These are phyloP conservation scores for Aphanocladium album DNA, from an alignment of 2,329 filamentous ascomycete genomes.

Conservation along the genomic window DNA sequence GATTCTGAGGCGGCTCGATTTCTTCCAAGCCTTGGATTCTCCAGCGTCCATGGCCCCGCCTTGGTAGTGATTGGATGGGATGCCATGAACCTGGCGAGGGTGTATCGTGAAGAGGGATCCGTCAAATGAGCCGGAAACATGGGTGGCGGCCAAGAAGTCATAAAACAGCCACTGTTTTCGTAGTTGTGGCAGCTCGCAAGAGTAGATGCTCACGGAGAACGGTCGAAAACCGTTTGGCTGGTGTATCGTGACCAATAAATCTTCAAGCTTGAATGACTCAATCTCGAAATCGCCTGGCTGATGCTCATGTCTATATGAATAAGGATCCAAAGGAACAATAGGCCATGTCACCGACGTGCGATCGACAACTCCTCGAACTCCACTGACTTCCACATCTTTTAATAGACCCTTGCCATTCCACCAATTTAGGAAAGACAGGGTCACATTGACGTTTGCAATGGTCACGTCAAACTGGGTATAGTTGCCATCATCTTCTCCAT, in stretches of 20 bases:
- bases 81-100: slow-evolving; percentile 81
- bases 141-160: slow-evolving; percentile 90
- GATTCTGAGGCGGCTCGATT: slow-evolving; percentile 86
- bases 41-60: slow-evolving; percentile 52
- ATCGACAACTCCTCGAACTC: slow-evolving; percentile 87
- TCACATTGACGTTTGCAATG: slow-evolving; percentile 92
- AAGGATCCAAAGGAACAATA: slow-evolving; percentile 65
- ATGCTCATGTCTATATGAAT: slow-evolving; percentile 83
- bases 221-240: slow-evolving; percentile 90
- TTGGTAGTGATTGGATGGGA: slow-evolving; percentile 56
- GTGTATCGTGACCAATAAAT: slow-evolving; percentile 84
- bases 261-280: slow-evolving; percentile 92
- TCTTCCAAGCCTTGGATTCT: slow-evolving; percentile 79
- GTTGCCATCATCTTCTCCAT: slow-evolving; percentile 81
- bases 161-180: slow-evolving; percentile 98
- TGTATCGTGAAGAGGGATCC: slow-evolving; percentile 97
- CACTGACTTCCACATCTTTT: slow-evolving; percentile 88
- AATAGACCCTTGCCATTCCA: slow-evolving; percentile 93
- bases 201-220: slow-evolving; percentile 92
- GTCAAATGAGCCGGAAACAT: slow-evolving; percentile 93
- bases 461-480: slow-evolving; percentile 97
- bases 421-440: slow-evolving; percentile 96
- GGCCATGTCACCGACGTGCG: slow-evolving; percentile 74
- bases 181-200: slow-evolving; percentile 86
- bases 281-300: slow-evolving; percentile 93